These are phyloP conservation scores for Neurospora sp. DNA, from an alignment of 2,329 filamentous ascomycete genomes.

Conservation along the genomic window DNA sequence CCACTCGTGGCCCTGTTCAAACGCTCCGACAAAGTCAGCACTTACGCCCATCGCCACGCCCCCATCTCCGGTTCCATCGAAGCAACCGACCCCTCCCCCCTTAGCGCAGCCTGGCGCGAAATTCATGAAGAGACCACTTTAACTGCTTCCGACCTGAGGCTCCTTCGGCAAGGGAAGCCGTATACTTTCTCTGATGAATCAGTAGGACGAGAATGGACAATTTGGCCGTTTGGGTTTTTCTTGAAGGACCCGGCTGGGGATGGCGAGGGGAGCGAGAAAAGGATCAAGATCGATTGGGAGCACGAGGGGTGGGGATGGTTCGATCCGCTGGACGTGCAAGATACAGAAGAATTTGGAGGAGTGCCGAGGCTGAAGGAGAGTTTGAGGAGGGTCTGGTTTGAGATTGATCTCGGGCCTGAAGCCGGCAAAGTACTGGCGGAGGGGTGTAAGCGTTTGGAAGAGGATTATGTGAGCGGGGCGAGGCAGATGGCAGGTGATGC, in stretches of 20 bases:
- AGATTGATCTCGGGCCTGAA: slow-evolving; percentile 35
- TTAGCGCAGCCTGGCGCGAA: slow-evolving; percentile 52
- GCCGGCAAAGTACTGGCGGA: slow-evolving; percentile 35
- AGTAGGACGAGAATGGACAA: slow-evolving; percentile 48
- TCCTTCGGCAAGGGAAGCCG: slow-evolving; percentile 48
- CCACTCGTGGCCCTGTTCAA: slow-evolving; percentile 51
- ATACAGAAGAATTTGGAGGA: slow-evolving; percentile 30
- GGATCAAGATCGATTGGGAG: slow-evolving; percentile 52
- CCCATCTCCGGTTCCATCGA: slow-evolving; percentile 56
- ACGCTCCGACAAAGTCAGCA: slow-evolving; percentile 47
- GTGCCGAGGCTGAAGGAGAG: slow-evolving; percentile 51
- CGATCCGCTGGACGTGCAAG: slow-evolving; percentile 38
- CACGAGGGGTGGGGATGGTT: slow-evolving; percentile 51
- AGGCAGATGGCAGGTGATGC: slow-evolving; percentile 47
- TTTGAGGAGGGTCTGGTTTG: slow-evolving; percentile 49
- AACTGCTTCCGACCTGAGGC: slow-evolving; percentile 32
- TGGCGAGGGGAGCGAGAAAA: slow-evolving; percentile 29
- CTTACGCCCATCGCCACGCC: slow-evolving; percentile 51
- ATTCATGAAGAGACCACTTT: slow-evolving; percentile 53
- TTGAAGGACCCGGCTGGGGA: slow-evolving; percentile 29
- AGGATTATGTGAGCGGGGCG: slow-evolving; percentile 50
- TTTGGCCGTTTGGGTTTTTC: slow-evolving; percentile 53
- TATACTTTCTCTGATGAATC: slow-evolving; percentile 46
- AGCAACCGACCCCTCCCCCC: slow-evolving; percentile 37
- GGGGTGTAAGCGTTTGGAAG: slow-evolving; percentile 39